These are phyloP conservation scores for Coemansia sp. DNA, from an alignment of 192 early-diverging fungal species.

Conservation along the genomic window DNA sequence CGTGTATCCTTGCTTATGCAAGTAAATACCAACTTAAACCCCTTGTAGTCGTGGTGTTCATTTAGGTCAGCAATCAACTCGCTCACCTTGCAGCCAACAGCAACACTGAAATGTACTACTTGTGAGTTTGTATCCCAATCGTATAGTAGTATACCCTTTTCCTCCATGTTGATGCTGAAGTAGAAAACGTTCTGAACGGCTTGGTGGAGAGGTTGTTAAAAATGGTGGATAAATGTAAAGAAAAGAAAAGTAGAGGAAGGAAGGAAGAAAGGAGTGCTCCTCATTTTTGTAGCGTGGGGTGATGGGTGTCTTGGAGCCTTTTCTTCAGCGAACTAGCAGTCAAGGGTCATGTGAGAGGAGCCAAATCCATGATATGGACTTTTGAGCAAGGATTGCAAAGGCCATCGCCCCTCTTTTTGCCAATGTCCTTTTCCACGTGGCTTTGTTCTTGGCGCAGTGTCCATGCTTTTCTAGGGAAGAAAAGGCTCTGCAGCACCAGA, in stretches of 20 bases:
- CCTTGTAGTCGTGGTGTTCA: not conserved
- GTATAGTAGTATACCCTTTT: not conserved
- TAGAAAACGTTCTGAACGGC: not conserved
- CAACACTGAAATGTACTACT: not conserved
- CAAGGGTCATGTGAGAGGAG: not conserved
- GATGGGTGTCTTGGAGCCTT: not conserved
- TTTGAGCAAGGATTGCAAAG: too few species aligned
- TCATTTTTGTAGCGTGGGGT: not conserved
- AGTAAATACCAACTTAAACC: not conserved
- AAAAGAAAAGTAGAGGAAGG: not conserved
- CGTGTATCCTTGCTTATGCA: not conserved
- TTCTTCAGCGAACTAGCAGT: not conserved
- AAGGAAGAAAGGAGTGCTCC: not conserved
- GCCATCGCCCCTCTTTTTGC: not conserved
- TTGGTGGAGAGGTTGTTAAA: not conserved
- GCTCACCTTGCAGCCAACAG: not conserved
- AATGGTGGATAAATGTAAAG: too few species aligned
- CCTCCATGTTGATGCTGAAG: not conserved
- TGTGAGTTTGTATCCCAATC: not conserved
- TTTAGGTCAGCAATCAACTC: not conserved
- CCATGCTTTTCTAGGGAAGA: not conserved
- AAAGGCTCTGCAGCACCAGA: not conserved
- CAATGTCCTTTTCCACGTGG: not conserved
- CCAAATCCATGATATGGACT: too few species aligned
- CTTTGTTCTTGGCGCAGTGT: not conserved